These are phyloP conservation scores for Onygenales sp. DNA, from an alignment of 2,329 filamentous ascomycete genomes.

Conservation along the genomic window DNA sequence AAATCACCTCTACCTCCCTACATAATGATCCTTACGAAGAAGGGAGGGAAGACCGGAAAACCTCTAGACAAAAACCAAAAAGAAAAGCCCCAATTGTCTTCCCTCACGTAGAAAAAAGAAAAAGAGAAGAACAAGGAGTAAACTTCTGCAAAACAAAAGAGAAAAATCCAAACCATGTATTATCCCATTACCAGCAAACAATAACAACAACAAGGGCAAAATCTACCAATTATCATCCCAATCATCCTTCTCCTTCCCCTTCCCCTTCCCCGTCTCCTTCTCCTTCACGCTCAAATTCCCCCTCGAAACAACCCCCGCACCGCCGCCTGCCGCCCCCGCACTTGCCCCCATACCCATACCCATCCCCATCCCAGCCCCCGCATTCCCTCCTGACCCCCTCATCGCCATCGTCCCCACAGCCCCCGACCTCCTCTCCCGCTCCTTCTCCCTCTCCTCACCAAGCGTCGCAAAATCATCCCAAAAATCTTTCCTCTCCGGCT, in stretches of 20 bases:
- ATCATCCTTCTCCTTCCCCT: conserved; percentile 42
- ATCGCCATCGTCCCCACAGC: conserved; percentile 56
- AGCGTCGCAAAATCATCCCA: conserved; percentile 82
- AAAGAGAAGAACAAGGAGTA: background rate
- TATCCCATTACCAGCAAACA: background rate
- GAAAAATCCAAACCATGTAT: background rate
- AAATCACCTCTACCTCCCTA: no score
- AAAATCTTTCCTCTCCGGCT: conserved; percentile 68
- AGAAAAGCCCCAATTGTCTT: background rate
- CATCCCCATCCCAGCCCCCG: conserved; percentile 12
- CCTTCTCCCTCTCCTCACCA: conserved; percentile 31
- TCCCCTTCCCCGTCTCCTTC: conserved; percentile 4
- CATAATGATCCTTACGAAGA: no score
- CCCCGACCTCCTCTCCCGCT: conserved; percentile 31
- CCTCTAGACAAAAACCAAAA: no score
- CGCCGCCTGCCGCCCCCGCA: conserved; percentile 6
- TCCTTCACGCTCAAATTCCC: conserved; percentile 11
- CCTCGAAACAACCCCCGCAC: conserved; percentile 10
- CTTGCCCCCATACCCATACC: background rate
- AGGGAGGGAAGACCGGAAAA: no score
- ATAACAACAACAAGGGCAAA: background rate
- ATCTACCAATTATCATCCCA: conserved; percentile 46
- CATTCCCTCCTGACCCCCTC: conserved; percentile 38
- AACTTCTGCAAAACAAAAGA: background rate
- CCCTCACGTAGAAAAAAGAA: background rate